phyloP scores from a whole-genome alignment of 352 stramenopile genomes.

The Phytophthora rubi region DNA sequence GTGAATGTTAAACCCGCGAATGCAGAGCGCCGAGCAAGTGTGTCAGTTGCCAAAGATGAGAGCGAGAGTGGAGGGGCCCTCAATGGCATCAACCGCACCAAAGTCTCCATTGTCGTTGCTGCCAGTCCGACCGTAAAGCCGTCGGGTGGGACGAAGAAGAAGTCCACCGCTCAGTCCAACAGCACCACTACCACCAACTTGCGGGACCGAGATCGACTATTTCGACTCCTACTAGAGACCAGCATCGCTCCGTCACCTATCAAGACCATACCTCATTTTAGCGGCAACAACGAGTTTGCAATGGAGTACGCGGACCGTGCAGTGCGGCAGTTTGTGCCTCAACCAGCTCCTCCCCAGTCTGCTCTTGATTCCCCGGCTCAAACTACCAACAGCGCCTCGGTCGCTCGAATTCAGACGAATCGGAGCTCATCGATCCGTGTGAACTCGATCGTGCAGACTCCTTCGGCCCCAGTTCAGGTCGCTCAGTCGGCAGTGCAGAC shows the following conservation, averaged over 20 bases:
- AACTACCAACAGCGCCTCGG: neutral
- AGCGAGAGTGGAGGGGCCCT: neutral
- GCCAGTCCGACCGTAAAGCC: conserved; percentile 6
- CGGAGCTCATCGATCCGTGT: conserved; percentile 12
- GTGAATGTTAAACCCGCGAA: neutral
- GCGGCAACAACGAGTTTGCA: conserved; percentile 63
- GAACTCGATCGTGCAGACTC: conserved; percentile 10
- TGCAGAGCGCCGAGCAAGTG: conserved; percentile 16
- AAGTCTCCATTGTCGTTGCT: neutral
- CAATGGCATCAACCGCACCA: conserved; percentile 7
- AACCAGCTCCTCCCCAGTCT: conserved; percentile 11
- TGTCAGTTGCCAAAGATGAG: conserved; percentile 7
- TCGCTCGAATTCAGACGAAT: conserved; percentile 4
- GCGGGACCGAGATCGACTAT: conserved; percentile 34
- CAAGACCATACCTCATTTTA: conserved; percentile 20
- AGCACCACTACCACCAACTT: conserved; percentile 3
- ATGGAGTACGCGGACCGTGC: conserved; percentile 67
- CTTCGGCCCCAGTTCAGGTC: conserved; percentile 3
- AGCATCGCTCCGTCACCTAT: conserved; percentile 30
- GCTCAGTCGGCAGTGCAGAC: conserved; percentile 10
- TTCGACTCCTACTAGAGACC: conserved; percentile 47
- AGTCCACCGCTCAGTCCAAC: neutral
- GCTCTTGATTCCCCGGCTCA: neutral
- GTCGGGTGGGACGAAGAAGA: conserved; percentile 17
- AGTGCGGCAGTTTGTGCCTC: conserved; percentile 19